Evolutionary conservation across 2,329 filamentous ascomycete species (phyloP), one percentile per base, ranked within the genome.

Genomic region (Shiraia sp.): DNA sequence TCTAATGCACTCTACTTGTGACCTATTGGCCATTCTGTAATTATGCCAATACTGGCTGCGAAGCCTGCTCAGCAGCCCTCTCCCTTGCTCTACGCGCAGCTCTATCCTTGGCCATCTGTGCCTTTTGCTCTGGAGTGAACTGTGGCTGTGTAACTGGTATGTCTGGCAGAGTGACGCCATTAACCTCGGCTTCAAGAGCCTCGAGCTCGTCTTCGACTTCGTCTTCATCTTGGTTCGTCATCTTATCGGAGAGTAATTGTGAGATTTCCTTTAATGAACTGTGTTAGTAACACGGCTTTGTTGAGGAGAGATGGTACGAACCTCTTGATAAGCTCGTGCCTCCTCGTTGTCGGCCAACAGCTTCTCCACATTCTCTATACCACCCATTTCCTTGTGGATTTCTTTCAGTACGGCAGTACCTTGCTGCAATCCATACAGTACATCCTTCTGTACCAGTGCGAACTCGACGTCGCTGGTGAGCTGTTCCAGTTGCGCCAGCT

Each of bases 131-230:
- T 15, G 59, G 49, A 14, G 60, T 65, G 13, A 61, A 55, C 19
- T 68, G 61, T 32, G 63, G 61, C 15, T 60, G 51, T 14, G 57
- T 49, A 10, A 42, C 43, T 4, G 75, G 73, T 24, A 70, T 66
- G 42, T 71, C 61, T n/a, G 73, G 72, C 25, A 76, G 51, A 13
- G 34, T 53, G 15, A 62, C 57, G 24, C 69, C 71, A 28, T 66
- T 69, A 38, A 83, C 68, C 61, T 91, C 83, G 28, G 76, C 77
- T 68, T 91, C 87, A 52, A 99, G 77, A 1, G 85, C 86, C 40
- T 88, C 89, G 37, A 99, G 76, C 73, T 99, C 93, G 63, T 96
- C 91, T 67, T 99, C 93, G 24, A 99, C 93, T 63, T 96, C 93
- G 63, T 97, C 92, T 70, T 99, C 93, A 70, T 99, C 93, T 61